Conservation (phyloP, 371 early-diverging fungal genomes). For the Mucor circinelloides region DNA sequence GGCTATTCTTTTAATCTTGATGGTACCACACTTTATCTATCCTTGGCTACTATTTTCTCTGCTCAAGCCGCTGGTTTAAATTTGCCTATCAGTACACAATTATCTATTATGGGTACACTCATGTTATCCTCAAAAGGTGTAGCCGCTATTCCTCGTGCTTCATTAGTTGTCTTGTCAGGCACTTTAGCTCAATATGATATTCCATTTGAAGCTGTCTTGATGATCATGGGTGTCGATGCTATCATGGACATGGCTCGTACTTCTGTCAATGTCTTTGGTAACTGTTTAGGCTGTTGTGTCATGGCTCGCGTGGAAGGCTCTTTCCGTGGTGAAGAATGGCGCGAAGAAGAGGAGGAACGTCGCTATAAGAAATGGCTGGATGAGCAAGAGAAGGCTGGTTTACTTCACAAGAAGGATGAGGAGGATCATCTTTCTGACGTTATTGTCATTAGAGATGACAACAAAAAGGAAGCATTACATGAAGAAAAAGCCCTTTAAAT, state of each 20-base stretch:
- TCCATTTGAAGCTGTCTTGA: constrained; percentile 56
- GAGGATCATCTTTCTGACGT: constrained; percentile 6
- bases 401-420: background rate
- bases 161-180: constrained; percentile 39
- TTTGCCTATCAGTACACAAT: constrained; percentile 63
- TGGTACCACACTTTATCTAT: constrained; percentile 78
- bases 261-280: constrained; percentile 72
- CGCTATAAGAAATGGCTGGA: constrained; percentile 34
- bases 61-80: constrained; percentile 69
- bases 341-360: constrained; percentile 41
- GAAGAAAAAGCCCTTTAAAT: background rate
- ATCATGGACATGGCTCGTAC: constrained; percentile 85
- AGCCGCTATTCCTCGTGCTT: constrained; percentile 80
- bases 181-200: constrained; percentile 50
- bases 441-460: constrained; percentile 9
- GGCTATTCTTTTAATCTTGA: constrained; percentile 88
- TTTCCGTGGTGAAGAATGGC: constrained; percentile 63
- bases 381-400: constrained; percentile 12
- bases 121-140: constrained; percentile 83
- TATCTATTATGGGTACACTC: constrained; percentile 73
- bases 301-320: constrained; percentile 76
- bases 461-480: constrained; percentile 3
- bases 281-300: constrained; percentile 75
- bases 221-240: constrained; percentile 78
- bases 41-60: constrained; percentile 66